phyloP scores from a whole-genome alignment of 768 basidiomycete species.

The Phlegmacium glaucopus region DNA sequence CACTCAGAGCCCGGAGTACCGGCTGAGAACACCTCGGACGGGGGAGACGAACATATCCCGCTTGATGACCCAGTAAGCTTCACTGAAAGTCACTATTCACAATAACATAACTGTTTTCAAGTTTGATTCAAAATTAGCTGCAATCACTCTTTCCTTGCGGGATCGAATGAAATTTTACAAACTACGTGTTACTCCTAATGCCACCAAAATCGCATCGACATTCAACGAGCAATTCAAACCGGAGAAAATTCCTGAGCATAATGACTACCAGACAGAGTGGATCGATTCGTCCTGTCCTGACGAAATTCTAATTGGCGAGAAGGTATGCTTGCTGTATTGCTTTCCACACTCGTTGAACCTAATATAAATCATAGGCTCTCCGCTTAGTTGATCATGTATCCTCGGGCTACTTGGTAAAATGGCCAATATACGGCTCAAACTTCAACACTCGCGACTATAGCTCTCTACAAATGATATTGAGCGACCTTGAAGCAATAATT shows the following conservation, averaged over 20 bases:
- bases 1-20: slow-evolving; percentile 12
- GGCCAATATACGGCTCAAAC: slow-evolving; percentile 77
- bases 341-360: not conserved
- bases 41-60: slow-evolving; percentile 5
- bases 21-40: not conserved
- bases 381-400: slow-evolving; percentile 64
- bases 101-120: slow-evolving; percentile 21
- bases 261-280: slow-evolving; percentile 88
- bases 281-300: slow-evolving; percentile 49
- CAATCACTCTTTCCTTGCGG: slow-evolving; percentile 67
- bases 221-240: slow-evolving; percentile 85
- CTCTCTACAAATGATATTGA: slow-evolving; percentile 64
- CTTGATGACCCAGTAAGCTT: slow-evolving; percentile 58
- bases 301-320: slow-evolving; percentile 66
- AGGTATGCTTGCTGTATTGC: slow-evolving; percentile 35
- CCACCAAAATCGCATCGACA: slow-evolving; percentile 63
- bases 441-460: slow-evolving; percentile 83
- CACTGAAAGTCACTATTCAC: not conserved
- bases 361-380: slow-evolving; percentile 48
- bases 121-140: slow-evolving; percentile 77
- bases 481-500: slow-evolving; percentile 76
- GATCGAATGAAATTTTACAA: slow-evolving; percentile 88
- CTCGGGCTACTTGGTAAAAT: slow-evolving; percentile 70
- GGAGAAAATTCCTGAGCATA: slow-evolving; percentile 80
- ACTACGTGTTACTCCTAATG: slow-evolving; percentile 69